These are phyloP conservation scores for Pichia cabralensis DNA, from an alignment of 805 yeast genomes.

Conservation along the genomic window DNA sequence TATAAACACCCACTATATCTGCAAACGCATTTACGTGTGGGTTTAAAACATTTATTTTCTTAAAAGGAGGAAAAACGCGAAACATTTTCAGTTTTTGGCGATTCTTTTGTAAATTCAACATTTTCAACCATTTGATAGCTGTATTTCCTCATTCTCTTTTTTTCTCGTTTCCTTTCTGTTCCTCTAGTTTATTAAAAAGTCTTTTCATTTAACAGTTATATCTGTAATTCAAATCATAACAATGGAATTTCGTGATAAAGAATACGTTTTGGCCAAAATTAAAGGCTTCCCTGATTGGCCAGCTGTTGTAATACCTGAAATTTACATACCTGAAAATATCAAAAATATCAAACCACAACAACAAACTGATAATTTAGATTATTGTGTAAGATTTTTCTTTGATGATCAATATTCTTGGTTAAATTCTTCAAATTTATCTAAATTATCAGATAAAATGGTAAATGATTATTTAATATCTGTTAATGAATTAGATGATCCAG, in stretches of 20 bases:
- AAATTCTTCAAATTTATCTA: constrained; percentile 38
- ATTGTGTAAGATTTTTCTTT: constrained; percentile 56
- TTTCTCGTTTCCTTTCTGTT: too few relatives aligned
- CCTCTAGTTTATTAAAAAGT: background rate
- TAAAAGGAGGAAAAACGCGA: too few relatives aligned
- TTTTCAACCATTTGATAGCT: too few relatives aligned
- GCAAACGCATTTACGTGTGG: too few relatives aligned
- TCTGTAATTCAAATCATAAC: constrained; percentile 1
- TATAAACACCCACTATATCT: too few relatives aligned
- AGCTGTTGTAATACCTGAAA: constrained; percentile 61
- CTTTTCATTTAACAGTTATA: background rate
- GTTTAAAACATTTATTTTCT: too few relatives aligned
- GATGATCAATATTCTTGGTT: constrained; percentile 72
- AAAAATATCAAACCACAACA: constrained; percentile 38
- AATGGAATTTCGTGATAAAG: too few relatives aligned
- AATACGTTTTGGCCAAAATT: constrained; percentile 70
- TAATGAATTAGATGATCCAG: background rate
- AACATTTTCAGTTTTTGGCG: too few relatives aligned
- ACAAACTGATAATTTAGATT: constrained; percentile 10
- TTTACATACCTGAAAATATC: constrained; percentile 50
- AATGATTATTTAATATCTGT: constrained; percentile 20
- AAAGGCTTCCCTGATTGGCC: constrained; percentile 93
- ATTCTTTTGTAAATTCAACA: too few relatives aligned
- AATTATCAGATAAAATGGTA: constrained; percentile 34
- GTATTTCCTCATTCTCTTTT: too few relatives aligned